Base-by-base conservation (phyloP, 106 monocot genomes). In the Acorus gramineus region DNA sequence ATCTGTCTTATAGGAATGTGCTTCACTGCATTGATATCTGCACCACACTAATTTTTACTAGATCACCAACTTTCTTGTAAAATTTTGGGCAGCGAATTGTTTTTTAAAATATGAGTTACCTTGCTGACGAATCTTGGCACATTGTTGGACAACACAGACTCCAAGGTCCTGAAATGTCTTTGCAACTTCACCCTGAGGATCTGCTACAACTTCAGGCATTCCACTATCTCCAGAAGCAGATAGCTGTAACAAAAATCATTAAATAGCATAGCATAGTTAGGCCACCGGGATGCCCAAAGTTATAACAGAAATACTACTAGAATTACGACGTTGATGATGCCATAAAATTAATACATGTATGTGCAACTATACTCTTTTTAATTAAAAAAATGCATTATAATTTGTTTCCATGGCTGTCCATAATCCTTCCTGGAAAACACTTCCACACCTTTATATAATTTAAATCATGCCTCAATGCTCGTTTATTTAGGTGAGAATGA, bases 101-200 rank as follows among this genome's bases (percentile, higher is more conserved):
- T 10, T 57, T 42, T 44, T 7, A 42, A 52, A 55, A 28, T 12
- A 60, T 46, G 43, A 6, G n/a, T 67, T 74, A 87, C 94, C 94
- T 76, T 86, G 90, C 75, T 90, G 90, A 42, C 94, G 84, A 66
- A 90, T 95, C 75, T 95, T 95, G 13, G 94, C 94, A 72, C 94
- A 95, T 67, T 95, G 94, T 67, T 90, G 94, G 55, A 95, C 94
- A 68, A 95, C 94, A 78, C 90, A 95, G 56, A 90, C 84, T 44
- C 94, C 94, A 57, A 95, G 86, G 74, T 95, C 63, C 70, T 95
- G 90, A 76, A 95, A 95, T 57, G 63, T 95, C 65, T 70, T 86
- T 49, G 94, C 79, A 28, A 95, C 90, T 52, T 95, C 86, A 66
- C 94, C 87, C 80, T 69, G 81, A 52, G 94, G 94, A 78, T 95